A percentile compares a stretch with the other conserved stretches of the same genome.
Evolutionary conservation across 331 rosid species (phyloP).

Genomic region (Rhamnella rubrinervis): DNA sequence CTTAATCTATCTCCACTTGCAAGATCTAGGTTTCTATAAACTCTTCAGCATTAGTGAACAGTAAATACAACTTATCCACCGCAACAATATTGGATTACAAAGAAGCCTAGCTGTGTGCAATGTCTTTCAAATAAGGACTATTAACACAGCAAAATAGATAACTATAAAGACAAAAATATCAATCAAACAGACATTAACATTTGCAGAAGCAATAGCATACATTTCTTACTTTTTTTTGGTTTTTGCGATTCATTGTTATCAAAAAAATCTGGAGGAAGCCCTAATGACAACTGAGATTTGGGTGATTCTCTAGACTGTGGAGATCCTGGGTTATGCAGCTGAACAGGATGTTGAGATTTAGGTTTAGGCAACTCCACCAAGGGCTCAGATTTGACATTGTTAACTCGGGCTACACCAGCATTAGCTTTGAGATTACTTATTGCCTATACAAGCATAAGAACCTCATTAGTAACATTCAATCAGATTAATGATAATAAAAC

Average conservation of each 20-base stretch:
- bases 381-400: constrained; percentile 46
- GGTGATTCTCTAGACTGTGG: constrained; percentile 32
- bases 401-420: constrained; percentile 54
- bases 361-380: constrained; percentile 31
- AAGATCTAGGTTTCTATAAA: no score
- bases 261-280: constrained; percentile 78
- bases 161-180: no score
- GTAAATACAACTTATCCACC: no score
- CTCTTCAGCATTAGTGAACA: no score
- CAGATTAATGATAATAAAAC: constrained; percentile 1
- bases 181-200: not conserved
- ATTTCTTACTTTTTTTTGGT: constrained; percentile 46
- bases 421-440: constrained; percentile 65
- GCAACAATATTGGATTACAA: no score
- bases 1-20: no score
- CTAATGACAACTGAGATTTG: constrained; percentile 49
- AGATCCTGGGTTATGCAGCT: constrained; percentile 29
- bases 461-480: constrained; percentile 17
- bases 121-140: no score
- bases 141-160: no score
- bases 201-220: not conserved
- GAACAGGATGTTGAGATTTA: constrained; percentile 37
- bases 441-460: constrained; percentile 47
- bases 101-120: no score
- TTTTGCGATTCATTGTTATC: constrained; percentile 48